Percentiles rank a stretch among this genome's conserved stretches.
Conservation (phyloP, 306 rosid genomes). For the Morella rubra region DNA sequence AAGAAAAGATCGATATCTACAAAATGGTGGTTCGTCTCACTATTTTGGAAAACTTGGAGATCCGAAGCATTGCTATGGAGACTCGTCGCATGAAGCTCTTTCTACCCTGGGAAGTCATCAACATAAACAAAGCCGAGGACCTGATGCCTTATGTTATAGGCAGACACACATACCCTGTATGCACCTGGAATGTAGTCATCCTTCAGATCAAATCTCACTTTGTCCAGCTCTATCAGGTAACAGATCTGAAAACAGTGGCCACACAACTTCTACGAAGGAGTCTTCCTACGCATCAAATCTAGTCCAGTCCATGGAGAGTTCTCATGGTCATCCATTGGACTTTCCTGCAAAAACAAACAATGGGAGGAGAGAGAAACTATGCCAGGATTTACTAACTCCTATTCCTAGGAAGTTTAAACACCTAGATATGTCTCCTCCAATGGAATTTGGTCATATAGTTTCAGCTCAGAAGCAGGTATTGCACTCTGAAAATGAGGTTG, state of each 20-base stretch:
- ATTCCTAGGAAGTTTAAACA: constrained; percentile 33
- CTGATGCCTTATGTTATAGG: constrained; percentile 40
- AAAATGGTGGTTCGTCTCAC: constrained; percentile 41
- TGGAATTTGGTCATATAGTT: constrained; percentile 35
- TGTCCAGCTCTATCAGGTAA: constrained; percentile 41
- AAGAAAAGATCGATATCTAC: constrained; percentile 31
- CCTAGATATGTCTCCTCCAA: constrained; percentile 31
- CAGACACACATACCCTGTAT: constrained; percentile 28
- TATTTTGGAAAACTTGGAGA: constrained; percentile 32
- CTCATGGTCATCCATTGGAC: constrained; percentile 46
- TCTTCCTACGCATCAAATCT: constrained; percentile 56
- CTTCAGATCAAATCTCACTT: constrained; percentile 32
- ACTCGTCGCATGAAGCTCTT: constrained; percentile 38
- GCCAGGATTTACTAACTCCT: constrained; percentile 33
- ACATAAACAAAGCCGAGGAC: constrained; percentile 32
- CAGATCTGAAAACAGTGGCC: constrained; percentile 36
- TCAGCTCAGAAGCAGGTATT: constrained; percentile 44
- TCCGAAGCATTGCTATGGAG: constrained; percentile 34
- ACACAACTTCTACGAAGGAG: constrained; percentile 47
- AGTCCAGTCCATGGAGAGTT: constrained; percentile 40
- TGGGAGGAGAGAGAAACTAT: constrained; percentile 38
- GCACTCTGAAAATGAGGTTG: constrained; percentile 62
- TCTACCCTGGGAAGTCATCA: constrained; percentile 40
- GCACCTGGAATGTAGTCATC: constrained; percentile 33
- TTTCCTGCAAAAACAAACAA: constrained; percentile 37